These are phyloP conservation scores for Orbilia ellipsospora DNA, from an alignment of 2,329 filamentous ascomycete genomes.

Conservation along the genomic window DNA sequence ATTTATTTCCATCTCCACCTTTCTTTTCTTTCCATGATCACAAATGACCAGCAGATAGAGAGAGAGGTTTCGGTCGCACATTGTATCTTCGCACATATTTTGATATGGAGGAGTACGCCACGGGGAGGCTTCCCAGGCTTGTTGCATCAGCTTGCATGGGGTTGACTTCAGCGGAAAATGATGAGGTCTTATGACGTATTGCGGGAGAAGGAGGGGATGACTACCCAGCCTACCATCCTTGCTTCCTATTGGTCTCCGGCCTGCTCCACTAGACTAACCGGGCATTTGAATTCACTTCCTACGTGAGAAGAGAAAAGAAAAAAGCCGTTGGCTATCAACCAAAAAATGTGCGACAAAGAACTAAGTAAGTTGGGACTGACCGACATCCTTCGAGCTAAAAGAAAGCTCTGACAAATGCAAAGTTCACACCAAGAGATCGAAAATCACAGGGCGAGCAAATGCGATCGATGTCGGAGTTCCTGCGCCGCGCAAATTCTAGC, in stretches of 20 bases:
- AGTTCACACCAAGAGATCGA: conserved; percentile 30
- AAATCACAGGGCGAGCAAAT: conserved; percentile 35
- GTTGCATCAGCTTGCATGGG: conserved; percentile 55
- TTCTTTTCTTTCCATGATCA: conserved; percentile 35
- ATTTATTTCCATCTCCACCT: not conserved
- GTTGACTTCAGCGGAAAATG: conserved; percentile 44
- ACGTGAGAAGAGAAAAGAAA: not conserved
- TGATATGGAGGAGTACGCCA: conserved; percentile 21
- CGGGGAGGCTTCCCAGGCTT: conserved; percentile 32
- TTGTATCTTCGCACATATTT: conserved; percentile 29
- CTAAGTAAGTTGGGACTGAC: no score
- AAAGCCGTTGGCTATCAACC: not conserved
- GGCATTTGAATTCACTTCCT: conserved; percentile 1
- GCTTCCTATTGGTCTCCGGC: conserved; percentile 50
- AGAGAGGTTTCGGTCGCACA: conserved; percentile 12
- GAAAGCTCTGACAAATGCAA: conserved; percentile 15
- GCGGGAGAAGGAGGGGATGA: conserved; percentile 51
- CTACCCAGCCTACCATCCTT: conserved; percentile 46
- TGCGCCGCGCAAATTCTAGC: conserved; percentile 12
- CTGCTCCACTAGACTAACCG: conserved; percentile 34
- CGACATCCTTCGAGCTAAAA: conserved; percentile 10
- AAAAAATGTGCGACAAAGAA: no score
- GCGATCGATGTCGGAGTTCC: conserved; percentile 28
- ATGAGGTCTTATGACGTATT: conserved; percentile 56
- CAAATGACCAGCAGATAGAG: conserved; percentile 45